phyloP scores from a whole-genome alignment of 306 rosid species.

The Adenanthera pavonina region DNA sequence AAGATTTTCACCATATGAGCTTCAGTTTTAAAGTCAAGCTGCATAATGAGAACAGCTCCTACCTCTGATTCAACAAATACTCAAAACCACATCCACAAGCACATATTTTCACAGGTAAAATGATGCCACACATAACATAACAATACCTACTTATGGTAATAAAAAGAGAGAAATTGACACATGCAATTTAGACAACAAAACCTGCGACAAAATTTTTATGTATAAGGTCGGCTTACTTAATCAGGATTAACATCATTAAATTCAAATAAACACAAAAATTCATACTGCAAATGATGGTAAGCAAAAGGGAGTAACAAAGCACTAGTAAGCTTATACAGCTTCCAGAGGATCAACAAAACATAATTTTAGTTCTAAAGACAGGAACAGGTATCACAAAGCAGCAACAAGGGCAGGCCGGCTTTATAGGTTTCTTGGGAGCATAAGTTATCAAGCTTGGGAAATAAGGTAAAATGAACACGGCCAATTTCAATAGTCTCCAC shows the following conservation, averaged over 20 bases:
- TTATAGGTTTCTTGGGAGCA: conserved; percentile 76
- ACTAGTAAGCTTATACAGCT: conserved; percentile 50
- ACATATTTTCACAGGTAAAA: conserved; percentile 26
- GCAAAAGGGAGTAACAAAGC: conserved; percentile 15
- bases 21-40: conserved; percentile 29
- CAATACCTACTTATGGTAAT: conserved; percentile 15
- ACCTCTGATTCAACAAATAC: conserved; percentile 30
- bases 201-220: conserved; percentile 36
- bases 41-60: conserved; percentile 28
- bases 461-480: conserved; percentile 72
- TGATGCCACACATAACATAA: background rate
- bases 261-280: conserved; percentile 46
- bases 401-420: conserved; percentile 62
- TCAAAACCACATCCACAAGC: conserved; percentile 16
- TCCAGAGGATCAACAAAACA: conserved; percentile 54
- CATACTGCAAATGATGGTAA: conserved; percentile 38
- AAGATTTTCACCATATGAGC: conserved; percentile 7
- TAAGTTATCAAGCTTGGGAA: conserved; percentile 74
- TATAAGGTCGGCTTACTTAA: conserved; percentile 30
- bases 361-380: conserved; percentile 52
- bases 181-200: conserved; percentile 55
- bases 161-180: conserved; percentile 32
- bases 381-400: conserved; percentile 55
- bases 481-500: conserved; percentile 64
- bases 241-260: conserved; percentile 38